Conservation (phyloP, 441 rosid species). For the Omphalea diandra region DNA sequence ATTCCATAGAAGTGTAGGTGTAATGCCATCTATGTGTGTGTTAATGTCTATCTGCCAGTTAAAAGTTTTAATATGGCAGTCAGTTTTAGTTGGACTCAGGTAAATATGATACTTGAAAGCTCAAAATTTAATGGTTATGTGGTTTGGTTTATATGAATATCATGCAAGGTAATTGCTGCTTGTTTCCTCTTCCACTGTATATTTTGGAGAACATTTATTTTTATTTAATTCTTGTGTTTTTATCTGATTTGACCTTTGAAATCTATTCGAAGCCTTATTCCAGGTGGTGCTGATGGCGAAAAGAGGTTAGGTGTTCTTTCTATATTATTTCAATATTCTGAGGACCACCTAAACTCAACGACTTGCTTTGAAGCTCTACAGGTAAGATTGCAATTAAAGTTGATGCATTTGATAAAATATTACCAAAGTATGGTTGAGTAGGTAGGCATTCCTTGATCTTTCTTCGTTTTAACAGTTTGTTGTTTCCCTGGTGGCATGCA, state of each 20-base stretch:
- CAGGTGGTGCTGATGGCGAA: conserved; percentile 54
- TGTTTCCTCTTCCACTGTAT: background rate
- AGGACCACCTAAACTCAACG: conserved; percentile 44
- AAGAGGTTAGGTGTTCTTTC: conserved; percentile 55
- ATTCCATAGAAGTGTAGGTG: background rate
- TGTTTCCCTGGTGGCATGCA: background rate
- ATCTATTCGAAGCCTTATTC: conserved; percentile 33
- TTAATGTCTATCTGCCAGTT: background rate
- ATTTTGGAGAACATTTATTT: background rate
- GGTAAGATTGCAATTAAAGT: conserved; percentile 42
- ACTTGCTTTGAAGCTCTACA: conserved; percentile 87
- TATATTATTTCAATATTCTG: conserved; percentile 55
- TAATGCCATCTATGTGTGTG: background rate
- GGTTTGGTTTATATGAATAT: no score
- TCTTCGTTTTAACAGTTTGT: background rate
- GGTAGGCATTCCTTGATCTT: background rate
- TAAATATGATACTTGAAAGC: background rate
- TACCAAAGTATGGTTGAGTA: background rate
- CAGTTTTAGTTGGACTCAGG: no score
- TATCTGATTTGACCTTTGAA: conserved; percentile 28
- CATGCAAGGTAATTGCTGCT: no score
- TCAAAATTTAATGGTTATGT: no score
- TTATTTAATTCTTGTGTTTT: conserved; percentile 5
- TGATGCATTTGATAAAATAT: conserved; percentile 1
- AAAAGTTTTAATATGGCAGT: background rate